phyloP scores from a whole-genome alignment of 352 stramenopile genomes.

The Phytophthora ramorum region DNA sequence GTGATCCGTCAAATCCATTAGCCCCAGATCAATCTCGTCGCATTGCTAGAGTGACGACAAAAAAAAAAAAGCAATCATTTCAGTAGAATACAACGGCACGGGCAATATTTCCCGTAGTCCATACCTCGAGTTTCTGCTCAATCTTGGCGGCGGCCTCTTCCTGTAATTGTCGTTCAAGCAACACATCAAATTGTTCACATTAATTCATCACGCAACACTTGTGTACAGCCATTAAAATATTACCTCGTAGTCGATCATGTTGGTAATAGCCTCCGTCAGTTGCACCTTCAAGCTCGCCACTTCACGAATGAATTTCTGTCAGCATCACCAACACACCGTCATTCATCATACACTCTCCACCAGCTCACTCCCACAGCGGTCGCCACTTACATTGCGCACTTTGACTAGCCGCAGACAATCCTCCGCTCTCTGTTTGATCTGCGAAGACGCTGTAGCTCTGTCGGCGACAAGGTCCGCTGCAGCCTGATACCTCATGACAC shows the following conservation, averaged over 20 bases:
- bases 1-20: slow-evolving; percentile 77
- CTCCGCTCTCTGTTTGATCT: slow-evolving; percentile 65
- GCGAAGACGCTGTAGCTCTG: slow-evolving; percentile 46
- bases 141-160: slow-evolving; percentile 65
- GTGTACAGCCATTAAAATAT: neutral
- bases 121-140: slow-evolving; percentile 77
- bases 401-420: slow-evolving; percentile 76
- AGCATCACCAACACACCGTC: slow-evolving; percentile 13
- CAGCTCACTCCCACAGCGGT: neutral
- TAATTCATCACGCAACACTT: slow-evolving; percentile 4
- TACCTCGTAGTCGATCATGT: slow-evolving; percentile 77
- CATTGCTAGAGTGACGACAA: slow-evolving; percentile 61
- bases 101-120: neutral
- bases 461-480: slow-evolving; percentile 63
- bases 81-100: neutral
- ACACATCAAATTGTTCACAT: neutral
- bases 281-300: slow-evolving; percentile 60
- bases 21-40: slow-evolving; percentile 81
- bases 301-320: slow-evolving; percentile 73
- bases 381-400: slow-evolving; percentile 74
- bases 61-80: neutral
- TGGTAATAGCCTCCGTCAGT: slow-evolving; percentile 53
- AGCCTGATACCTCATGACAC: slow-evolving; percentile 53
- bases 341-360: neutral
- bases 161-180: slow-evolving; percentile 33